Percentiles rank a stretch among this genome's conserved stretches.
Conservation (phyloP, 352 stramenopile species). For the Pythium rishiriense region DNA sequence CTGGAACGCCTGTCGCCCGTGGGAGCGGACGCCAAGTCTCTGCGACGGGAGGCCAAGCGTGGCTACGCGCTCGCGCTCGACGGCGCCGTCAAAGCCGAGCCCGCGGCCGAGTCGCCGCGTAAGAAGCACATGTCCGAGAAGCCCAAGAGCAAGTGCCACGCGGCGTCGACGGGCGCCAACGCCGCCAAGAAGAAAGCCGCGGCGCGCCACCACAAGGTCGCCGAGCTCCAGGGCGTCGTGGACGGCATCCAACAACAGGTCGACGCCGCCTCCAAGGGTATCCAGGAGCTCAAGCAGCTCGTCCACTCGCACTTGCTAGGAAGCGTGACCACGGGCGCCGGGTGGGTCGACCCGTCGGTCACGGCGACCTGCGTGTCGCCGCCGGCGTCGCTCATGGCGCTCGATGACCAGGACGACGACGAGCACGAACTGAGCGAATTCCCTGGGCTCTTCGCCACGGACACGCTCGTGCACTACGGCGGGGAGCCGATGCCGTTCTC, state of each 20-base stretch:
- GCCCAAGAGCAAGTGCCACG: conserved; percentile 4
- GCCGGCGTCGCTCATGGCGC: conserved; percentile 19
- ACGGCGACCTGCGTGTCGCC: conserved; percentile 17
- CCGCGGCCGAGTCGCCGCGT: conserved; percentile 10
- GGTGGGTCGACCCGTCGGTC: not conserved
- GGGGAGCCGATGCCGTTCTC: conserved; percentile 20
- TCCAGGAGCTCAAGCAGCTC: conserved; percentile 32
- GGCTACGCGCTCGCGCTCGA: conserved; percentile 1
- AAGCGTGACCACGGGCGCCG: not conserved
- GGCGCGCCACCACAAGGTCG: conserved; percentile 23
- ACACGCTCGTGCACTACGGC: conserved; percentile 17
- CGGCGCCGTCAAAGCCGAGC: conserved; percentile 7
- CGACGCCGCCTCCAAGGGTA: conserved; percentile 27
- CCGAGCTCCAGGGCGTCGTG: conserved; percentile 25
- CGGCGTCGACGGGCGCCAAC: not conserved
- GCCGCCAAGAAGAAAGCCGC: conserved; percentile 17
- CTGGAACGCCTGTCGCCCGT: conserved; percentile 24
- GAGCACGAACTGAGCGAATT: conserved; percentile 12
- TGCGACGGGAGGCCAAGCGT: conserved; percentile 25
- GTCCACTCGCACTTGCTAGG: conserved; percentile 22
- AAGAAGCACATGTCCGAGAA: conserved; percentile 19
- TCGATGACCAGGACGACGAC: conserved; percentile 13
- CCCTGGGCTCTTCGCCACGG: not conserved
- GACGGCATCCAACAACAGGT: conserved; percentile 33
- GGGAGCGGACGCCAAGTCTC: conserved; percentile 26